Base-by-base conservation (phyloP, 345 rosid genomes). In the Boechera stricta region DNA sequence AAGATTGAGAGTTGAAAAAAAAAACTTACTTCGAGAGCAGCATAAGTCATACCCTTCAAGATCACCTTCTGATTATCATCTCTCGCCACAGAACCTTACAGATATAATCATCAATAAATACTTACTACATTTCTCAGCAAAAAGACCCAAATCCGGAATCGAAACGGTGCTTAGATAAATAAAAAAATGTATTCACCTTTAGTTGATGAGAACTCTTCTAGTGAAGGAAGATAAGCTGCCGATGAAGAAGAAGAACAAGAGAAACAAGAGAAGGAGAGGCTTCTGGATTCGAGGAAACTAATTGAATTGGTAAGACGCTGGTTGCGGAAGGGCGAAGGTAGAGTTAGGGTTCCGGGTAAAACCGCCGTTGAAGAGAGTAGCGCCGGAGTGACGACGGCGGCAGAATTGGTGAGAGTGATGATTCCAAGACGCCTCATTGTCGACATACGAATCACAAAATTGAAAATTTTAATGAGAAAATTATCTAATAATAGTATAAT, bases 41-140 rank as follows among this genome's bases (percentile, higher is more conserved):
- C 3, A 58, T 87, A 94, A 36, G 69, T 81, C 98, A 92, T 89
- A 59, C 86, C 97, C 82, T 92, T 92, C 64, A 92, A 87, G 52
- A 89, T 73, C 76, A 81, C 83, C 81, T 85, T 91, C 21, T 83
- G 74, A 5, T 57, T 67, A 64, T 73, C 79, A 28, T 69, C 64
- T 69, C 64, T 73, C 12, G 0, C 28, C 12, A 72, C 68, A 41
- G 54, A 66, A 39, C 63, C 77, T 67, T 6, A 42, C 7, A 68
- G 11, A 60, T 26, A 44, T 1, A 57, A 39, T 8, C 4, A 39
- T 39, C 42, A 39, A 9, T 39, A 39, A 10, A 4, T 32, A 55
- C 7, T 7, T 31, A 15, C 18, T 1, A 49, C 52, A 62, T 64
- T 63, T 21, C n/a, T 38, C 45, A 62, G 36, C 5, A 44, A 29